phyloP scores from a whole-genome alignment of 176 grass and related monocot genomes.

The Carex kokanica region DNA sequence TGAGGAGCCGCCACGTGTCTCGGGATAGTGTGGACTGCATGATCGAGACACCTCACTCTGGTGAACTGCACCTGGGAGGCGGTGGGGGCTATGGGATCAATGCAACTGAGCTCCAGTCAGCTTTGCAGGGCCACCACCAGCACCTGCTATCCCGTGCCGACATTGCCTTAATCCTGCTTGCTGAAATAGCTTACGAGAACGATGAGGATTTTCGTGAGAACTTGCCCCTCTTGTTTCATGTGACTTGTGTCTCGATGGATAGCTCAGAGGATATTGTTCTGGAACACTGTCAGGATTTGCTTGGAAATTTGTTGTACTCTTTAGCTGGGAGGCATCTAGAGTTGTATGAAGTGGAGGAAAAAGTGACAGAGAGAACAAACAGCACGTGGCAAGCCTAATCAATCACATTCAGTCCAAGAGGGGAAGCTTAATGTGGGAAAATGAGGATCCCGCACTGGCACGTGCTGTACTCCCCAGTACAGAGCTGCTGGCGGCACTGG shows the following conservation, averaged over 20 bases:
- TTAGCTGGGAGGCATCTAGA: constrained; percentile 92
- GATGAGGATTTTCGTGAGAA: constrained; percentile 98
- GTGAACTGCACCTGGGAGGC: constrained; percentile 78
- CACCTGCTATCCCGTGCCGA: constrained; percentile 95
- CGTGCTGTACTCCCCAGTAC: constrained; percentile 74
- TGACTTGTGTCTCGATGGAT: constrained; percentile 98
- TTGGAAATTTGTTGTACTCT: constrained; percentile 95
- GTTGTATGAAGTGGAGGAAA: constrained; percentile 77
- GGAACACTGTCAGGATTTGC: constrained; percentile 93
- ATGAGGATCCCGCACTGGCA: constrained; percentile 81
- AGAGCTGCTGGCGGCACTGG: constrained; percentile 79
- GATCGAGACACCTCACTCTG: constrained; percentile 93
- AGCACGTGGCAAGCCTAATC: constrained; percentile 91
- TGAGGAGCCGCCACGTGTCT: constrained; percentile 91
- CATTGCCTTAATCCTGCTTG: constrained; percentile 94
- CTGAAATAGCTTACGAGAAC: constrained; percentile 98
- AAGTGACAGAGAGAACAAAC: constrained; percentile 87
- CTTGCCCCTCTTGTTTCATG: constrained; percentile 89
- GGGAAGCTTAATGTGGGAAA: constrained; percentile 99
- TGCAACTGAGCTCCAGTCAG: constrained; percentile 88
- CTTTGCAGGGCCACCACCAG: constrained; percentile 91
- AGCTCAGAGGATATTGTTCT: constrained; percentile 99
- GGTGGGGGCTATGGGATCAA: constrained; percentile 74
- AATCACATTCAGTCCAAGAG: constrained; percentile 98
- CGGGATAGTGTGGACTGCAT: constrained; percentile 90